phyloP scores from a whole-genome alignment of 306 rosid genomes.

The Lathyrus sativus region DNA sequence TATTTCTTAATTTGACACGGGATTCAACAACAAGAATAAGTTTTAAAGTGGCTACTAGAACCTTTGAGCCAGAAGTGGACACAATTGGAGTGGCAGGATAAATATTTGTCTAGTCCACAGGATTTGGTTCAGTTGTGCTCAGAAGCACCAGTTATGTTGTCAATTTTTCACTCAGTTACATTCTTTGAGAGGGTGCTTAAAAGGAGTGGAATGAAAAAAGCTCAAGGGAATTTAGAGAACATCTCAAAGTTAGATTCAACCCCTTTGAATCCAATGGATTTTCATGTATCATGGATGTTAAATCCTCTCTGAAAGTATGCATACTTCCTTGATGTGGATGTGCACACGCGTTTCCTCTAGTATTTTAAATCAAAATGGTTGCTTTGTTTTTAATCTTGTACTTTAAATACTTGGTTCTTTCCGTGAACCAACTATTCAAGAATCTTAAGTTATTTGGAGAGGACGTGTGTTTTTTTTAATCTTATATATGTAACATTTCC shows the following conservation, averaged over 20 bases:
- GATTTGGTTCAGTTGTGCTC: conserved; percentile 78
- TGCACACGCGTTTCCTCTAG: conserved; percentile 34
- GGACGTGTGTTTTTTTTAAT: not conserved
- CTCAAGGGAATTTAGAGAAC: conserved; percentile 57
- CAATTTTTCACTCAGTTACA: conserved; percentile 79
- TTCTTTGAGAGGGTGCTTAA: conserved; percentile 98
- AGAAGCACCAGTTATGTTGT: conserved; percentile 85
- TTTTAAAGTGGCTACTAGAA: conserved; percentile 95
- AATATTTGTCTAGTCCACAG: conserved; percentile 77
- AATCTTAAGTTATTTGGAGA: conserved; percentile 1
- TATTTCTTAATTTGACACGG: conserved; percentile 54
- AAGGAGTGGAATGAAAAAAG: conserved; percentile 88
- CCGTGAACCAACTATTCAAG: not conserved
- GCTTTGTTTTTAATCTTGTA: conserved; percentile 27
- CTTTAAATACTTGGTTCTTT: conserved; percentile 15
- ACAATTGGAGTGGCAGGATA: conserved; percentile 88
- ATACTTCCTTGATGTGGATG: conserved; percentile 32
- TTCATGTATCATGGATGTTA: conserved; percentile 94
- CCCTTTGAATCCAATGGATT: conserved; percentile 74
- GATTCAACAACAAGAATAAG: conserved; percentile 93
- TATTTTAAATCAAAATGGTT: conserved; percentile 32
- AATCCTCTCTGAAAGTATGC: conserved; percentile 91
- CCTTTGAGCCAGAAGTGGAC: too few species aligned
- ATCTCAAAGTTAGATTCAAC: conserved; percentile 51
- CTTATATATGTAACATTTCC: not conserved